Evolutionary conservation across 352 stramenopile species (phyloP).

Genomic region (Phytophthora sp.): DNA sequence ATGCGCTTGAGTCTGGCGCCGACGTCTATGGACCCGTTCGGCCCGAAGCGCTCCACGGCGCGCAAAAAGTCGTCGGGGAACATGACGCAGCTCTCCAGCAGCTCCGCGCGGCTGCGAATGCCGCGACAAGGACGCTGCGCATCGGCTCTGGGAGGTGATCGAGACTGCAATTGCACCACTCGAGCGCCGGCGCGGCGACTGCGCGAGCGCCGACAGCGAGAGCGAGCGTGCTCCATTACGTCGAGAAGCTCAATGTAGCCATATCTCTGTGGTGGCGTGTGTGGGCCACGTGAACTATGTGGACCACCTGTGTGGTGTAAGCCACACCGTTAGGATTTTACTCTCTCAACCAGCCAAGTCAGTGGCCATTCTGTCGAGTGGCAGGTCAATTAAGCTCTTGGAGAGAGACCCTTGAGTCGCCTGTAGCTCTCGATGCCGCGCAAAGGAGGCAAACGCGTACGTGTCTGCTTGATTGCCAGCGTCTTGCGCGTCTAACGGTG

Average conservation of each 20-base stretch:
- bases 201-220: too few relatives aligned
- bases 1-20: slow-evolving; percentile 6
- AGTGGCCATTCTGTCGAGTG: slow-evolving; percentile 22
- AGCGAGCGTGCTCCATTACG: too few relatives aligned
- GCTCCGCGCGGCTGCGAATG: slow-evolving; percentile 6
- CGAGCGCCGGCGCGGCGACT: too few relatives aligned
- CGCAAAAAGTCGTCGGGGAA: slow-evolving; percentile 1
- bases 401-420: not conserved
- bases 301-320: slow-evolving; percentile 6
- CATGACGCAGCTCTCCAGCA: slow-evolving; percentile 16
- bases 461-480: slow-evolving; percentile 16
- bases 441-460: slow-evolving; percentile 88
- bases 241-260: too few relatives aligned
- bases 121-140: too few relatives aligned
- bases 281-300: slow-evolving; percentile 1
- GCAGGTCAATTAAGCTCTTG: slow-evolving; percentile 5
- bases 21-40: slow-evolving; percentile 12
- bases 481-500: not conserved
- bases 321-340: not conserved
- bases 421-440: slow-evolving; percentile 60
- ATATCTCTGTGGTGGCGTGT: too few relatives aligned
- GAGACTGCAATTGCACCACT: not conserved
- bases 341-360: slow-evolving; percentile 22
- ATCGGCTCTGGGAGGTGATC: too few relatives aligned
- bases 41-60: slow-evolving; percentile 7